A percentile compares a stretch with the other conserved stretches of the same genome.
These are phyloP conservation scores for Argentina anserina DNA, from an alignment of 306 rosid species.

Conservation along the genomic window DNA sequence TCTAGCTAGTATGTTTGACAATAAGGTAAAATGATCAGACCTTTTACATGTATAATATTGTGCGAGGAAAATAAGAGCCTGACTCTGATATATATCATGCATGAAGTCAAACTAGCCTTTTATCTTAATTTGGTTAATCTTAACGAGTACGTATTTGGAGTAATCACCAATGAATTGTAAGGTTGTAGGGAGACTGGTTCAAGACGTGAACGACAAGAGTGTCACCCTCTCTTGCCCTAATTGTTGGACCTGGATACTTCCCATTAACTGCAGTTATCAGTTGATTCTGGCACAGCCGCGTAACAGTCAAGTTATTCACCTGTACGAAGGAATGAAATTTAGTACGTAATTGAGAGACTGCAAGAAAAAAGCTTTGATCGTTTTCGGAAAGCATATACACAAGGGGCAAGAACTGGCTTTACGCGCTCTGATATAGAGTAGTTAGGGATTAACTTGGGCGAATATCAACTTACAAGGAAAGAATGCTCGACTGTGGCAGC, in stretches of 20 bases:
- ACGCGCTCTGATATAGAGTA: not conserved
- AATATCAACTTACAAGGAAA: constrained; percentile 33
- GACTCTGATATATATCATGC: too few species aligned
- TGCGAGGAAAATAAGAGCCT: not conserved
- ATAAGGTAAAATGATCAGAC: not conserved
- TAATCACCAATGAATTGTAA: constrained; percentile 55
- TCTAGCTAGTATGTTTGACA: not conserved
- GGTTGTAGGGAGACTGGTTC: constrained; percentile 46
- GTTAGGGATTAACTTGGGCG: not conserved
- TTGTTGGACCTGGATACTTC: constrained; percentile 45
- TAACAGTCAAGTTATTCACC: constrained; percentile 39
- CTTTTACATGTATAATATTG: not conserved
- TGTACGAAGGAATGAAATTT: constrained; percentile 4
- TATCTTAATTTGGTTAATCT: not conserved
- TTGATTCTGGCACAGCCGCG: constrained; percentile 35
- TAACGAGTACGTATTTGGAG: not conserved
- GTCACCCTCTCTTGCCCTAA: constrained; percentile 43
- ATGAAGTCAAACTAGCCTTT: too few species aligned
- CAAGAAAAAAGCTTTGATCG: not conserved
- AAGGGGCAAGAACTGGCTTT: not conserved
- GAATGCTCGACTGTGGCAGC: constrained; percentile 47
- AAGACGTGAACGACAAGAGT: constrained; percentile 43
- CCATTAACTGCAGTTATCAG: constrained; percentile 50
- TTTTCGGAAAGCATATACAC: not conserved
- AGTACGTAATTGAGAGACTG: too few species aligned